Conservation (phyloP, 1,284 basidiomycete species). For the Sphaerobolus stellatus region DNA sequence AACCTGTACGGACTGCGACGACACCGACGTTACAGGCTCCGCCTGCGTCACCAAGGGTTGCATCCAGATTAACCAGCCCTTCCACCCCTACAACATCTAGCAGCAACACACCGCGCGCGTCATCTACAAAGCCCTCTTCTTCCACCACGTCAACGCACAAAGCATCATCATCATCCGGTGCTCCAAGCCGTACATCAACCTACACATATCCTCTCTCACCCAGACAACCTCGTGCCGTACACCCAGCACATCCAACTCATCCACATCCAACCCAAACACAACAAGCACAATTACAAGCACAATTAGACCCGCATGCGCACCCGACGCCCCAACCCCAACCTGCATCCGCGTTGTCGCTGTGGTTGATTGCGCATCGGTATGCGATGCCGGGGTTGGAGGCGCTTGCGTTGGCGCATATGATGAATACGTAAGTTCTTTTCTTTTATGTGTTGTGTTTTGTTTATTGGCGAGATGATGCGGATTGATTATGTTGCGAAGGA, state of each 20-base stretch:
- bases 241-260: too few species aligned
- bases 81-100: neutral
- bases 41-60: neutral
- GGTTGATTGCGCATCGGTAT: slow-evolving; percentile 81
- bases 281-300: slow-evolving; percentile 6
- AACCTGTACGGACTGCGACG: neutral
- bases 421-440: slow-evolving; percentile 43
- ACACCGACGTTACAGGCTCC: neutral
- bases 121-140: slow-evolving; percentile 4
- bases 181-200: slow-evolving; percentile 4
- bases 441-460: neutral
- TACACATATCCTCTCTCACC: slow-evolving; percentile 13
- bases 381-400: slow-evolving; percentile 62
- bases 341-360: slow-evolving; percentile 75
- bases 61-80: neutral
- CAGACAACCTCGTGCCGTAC: slow-evolving; percentile 3
- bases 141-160: neutral
- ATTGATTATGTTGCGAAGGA: slow-evolving; percentile 20
- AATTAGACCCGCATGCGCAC: slow-evolving; percentile 72
- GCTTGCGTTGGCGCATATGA: slow-evolving; percentile 73
- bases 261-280: neutral
- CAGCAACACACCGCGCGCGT: neutral
- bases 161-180: neutral
- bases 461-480: neutral
- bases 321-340: slow-evolving; percentile 62